Conservation (phyloP, 495 filamentous ascomycete species). For the Cercophora newfieldiana region DNA sequence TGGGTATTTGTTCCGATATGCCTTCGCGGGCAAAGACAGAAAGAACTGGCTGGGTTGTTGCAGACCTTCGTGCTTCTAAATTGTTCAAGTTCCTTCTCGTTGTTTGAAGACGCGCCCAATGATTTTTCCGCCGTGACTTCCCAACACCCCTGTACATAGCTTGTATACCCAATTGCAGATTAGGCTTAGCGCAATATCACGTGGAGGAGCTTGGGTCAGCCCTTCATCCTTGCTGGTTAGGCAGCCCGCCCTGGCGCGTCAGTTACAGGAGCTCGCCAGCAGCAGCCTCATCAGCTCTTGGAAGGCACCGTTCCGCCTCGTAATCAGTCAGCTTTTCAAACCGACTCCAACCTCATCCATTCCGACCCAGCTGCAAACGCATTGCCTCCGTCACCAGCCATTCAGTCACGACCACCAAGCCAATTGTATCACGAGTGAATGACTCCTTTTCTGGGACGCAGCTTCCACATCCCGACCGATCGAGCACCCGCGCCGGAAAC, state of each 20-base stretch:
- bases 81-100: neutral
- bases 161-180: no score
- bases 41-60: neutral
- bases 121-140: no score
- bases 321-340: neutral
- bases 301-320: neutral
- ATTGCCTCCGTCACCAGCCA: neutral
- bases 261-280: no score
- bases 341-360: neutral
- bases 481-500: conserved; percentile 5
- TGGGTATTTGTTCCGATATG: no score
- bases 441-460: neutral
- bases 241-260: no score
- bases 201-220: neutral
- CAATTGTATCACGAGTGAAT: neutral
- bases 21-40: no score
- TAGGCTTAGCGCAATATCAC: neutral
- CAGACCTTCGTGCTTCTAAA: neutral
- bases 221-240: no score
- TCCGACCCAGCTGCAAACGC: no score
- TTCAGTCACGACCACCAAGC: neutral
- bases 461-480: conserved; percentile 1
- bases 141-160: no score
- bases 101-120: neutral
- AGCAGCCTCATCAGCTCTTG: conserved; percentile 1